Percentiles rank a stretch among this genome's conserved stretches.
These are phyloP conservation scores for Fusarium decemcellulare DNA, from an alignment of 2,329 filamentous ascomycete species.

Conservation along the genomic window DNA sequence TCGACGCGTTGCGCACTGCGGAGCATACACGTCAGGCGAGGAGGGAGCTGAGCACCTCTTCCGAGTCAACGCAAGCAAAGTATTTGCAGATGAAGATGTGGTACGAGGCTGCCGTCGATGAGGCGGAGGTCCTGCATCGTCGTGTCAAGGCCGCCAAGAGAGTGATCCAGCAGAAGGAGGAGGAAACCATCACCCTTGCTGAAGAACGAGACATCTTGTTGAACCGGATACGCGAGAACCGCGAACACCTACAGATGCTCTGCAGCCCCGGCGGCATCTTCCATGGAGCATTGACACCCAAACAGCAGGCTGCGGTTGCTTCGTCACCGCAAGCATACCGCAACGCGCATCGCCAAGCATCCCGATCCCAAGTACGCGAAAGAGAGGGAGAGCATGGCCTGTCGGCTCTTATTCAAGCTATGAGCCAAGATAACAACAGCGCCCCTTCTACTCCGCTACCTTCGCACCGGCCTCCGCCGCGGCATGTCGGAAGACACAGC, in stretches of 20 bases:
- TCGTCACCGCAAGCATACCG: conserved; percentile 62
- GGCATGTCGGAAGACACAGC: conserved; percentile 73
- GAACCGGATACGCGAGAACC: conserved; percentile 88
- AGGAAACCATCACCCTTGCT: conserved; percentile 76
- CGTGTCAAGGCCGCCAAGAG: conserved; percentile 82
- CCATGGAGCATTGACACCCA: conserved; percentile 73
- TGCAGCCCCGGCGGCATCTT: conserved; percentile 81
- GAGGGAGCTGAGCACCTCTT: conserved; percentile 65
- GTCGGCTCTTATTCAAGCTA: conserved; percentile 84
- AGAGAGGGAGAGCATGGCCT: conserved; percentile 75
- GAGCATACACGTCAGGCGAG: conserved; percentile 77
- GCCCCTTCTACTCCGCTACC: conserved; percentile 79
- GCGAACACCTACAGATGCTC: conserved; percentile 86
- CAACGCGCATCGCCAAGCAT: conserved; percentile 66
- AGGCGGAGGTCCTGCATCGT: conserved; percentile 74
- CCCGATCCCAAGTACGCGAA: conserved; percentile 59
- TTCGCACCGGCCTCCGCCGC: conserved; percentile 60
- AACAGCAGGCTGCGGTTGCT: conserved; percentile 56
- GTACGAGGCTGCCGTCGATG: conserved; percentile 76
- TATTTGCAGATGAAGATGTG: conserved; percentile 75
- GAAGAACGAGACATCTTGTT: conserved; percentile 85
- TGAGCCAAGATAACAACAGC: conserved; percentile 80
- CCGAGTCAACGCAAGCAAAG: conserved; percentile 68
- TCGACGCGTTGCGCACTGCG: conserved; percentile 83
- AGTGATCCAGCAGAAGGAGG: conserved; percentile 83